These are phyloP conservation scores for Cymbidium sinense DNA, from an alignment of 106 monocot genomes.

Conservation along the genomic window DNA sequence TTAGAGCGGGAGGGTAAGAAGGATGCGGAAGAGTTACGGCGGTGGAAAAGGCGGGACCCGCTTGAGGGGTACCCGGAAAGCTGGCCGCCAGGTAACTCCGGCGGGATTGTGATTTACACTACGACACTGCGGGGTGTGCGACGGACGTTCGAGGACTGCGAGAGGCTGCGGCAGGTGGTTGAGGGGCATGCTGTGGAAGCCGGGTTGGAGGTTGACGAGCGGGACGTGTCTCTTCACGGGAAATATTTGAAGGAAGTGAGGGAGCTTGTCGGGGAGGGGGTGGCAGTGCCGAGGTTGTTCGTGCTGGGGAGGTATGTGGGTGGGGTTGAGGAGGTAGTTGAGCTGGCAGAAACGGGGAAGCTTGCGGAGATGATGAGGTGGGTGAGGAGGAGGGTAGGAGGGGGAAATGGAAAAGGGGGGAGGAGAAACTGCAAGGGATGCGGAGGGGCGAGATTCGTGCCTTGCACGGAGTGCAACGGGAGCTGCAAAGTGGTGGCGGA, in stretches of 20 bases:
- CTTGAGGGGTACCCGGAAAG: conserved; percentile 53
- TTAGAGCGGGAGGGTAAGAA: conserved; percentile 36
- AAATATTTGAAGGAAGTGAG: conserved; percentile 78
- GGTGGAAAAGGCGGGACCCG: conserved; percentile 49
- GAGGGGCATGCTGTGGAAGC: conserved; percentile 38
- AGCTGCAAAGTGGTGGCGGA: conserved; percentile 72
- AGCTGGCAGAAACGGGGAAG: conserved; percentile 62
- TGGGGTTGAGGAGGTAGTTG: conserved; percentile 62
- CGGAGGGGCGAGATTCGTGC: conserved; percentile 82
- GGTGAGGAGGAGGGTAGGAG: conserved; percentile 19
- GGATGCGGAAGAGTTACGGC: background rate
- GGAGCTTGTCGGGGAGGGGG: conserved; percentile 55
- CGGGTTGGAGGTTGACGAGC: conserved; percentile 57
- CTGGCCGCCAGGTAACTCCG: conserved; percentile 52
- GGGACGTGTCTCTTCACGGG: conserved; percentile 84
- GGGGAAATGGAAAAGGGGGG: conserved; percentile 13
- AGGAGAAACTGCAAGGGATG: conserved; percentile 61
- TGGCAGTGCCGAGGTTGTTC: conserved; percentile 67
- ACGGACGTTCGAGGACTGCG: conserved; percentile 87
- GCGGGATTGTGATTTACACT: conserved; percentile 79
- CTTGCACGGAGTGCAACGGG: conserved; percentile 71
- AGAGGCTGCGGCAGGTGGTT: conserved; percentile 45
- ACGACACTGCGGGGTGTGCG: conserved; percentile 79
- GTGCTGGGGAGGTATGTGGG: conserved; percentile 75
- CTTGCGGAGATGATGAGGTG: conserved; percentile 66